Evolutionary conservation across 805 yeast genomes (phyloP).

Genomic region (Blastobotrys peoriensis): DNA sequence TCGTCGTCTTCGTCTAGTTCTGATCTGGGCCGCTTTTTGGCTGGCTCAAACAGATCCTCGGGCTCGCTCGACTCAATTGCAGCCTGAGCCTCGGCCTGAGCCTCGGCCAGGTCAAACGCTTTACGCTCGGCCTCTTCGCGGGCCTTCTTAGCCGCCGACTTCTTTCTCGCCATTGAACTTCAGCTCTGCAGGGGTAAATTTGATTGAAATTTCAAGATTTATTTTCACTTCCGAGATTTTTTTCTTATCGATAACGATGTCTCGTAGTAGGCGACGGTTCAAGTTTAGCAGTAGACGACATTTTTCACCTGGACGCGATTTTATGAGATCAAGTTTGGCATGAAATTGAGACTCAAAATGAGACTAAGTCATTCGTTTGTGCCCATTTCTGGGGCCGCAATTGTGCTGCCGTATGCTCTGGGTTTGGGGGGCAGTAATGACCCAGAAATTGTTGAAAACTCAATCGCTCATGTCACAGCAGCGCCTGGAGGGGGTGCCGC

Average conservation of each 20-base stretch:
- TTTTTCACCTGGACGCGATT: no score
- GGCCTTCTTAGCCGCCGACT: constrained; percentile 73
- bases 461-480: not conserved
- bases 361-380: not conserved
- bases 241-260: no score
- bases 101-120: constrained; percentile 4
- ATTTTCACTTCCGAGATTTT: no score
- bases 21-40: constrained; percentile 32
- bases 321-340: no score
- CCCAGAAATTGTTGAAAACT: not conserved
- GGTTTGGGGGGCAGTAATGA: not conserved
- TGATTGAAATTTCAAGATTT: not conserved
- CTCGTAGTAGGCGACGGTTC: no score
- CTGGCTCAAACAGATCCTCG: constrained; percentile 26
- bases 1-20: constrained; percentile 28
- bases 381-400: not conserved
- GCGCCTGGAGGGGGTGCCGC: not conserved
- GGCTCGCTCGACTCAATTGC: no score
- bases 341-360: no score
- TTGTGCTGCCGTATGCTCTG: not conserved
- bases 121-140: constrained; percentile 37
- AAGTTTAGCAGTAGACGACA: no score
- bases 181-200: not conserved
- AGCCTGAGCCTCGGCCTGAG: no score
- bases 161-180: constrained; percentile 70